A percentile compares a stretch with the other conserved stretches of the same genome.
phyloP scores from a whole-genome alignment of 169 alveolate species.

The Eimeria sp. region DNA sequence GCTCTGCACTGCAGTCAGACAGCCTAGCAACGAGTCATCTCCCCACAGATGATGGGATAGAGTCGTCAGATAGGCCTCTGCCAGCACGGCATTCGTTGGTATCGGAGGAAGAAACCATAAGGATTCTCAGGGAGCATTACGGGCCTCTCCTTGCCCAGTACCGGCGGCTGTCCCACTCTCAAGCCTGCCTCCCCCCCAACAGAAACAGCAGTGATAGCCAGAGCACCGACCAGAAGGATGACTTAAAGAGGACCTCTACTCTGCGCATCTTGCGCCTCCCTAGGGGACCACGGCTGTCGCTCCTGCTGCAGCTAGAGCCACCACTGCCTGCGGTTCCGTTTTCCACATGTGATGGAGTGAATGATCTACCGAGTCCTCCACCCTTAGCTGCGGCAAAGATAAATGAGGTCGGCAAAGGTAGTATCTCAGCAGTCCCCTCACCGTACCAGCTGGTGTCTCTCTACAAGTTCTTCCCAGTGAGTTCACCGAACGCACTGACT shows the following conservation, averaged over 20 bases:
- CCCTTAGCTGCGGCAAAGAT: neutral
- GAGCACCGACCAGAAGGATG: neutral
- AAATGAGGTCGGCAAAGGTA: too few relatives aligned
- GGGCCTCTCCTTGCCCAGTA: slow-evolving; percentile 34
- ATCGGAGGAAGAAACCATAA: slow-evolving; percentile 18
- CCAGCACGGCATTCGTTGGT: neutral
- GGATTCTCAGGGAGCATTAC: slow-evolving; percentile 49
- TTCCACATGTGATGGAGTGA: neutral
- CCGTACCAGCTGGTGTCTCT: slow-evolving; percentile 80
- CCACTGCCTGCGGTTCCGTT: slow-evolving; percentile 39
- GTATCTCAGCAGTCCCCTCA: neutral
- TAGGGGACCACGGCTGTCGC: slow-evolving; percentile 47
- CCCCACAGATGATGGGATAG: neutral
- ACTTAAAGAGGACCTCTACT: neutral
- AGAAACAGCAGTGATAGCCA: neutral
- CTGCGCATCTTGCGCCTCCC: slow-evolving; percentile 55
- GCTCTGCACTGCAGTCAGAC: neutral
- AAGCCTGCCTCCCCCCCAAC: neutral
- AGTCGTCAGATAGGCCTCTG: neutral
- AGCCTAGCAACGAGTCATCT: neutral
- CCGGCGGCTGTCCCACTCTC: slow-evolving; percentile 15
- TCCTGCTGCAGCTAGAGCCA: slow-evolving; percentile 32
- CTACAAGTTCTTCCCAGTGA: slow-evolving; percentile 71
- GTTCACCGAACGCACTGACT: slow-evolving; percentile 47
- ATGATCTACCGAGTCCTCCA: slow-evolving; percentile 26